Percentiles rank a stretch among this genome's conserved stretches.
phyloP scores from a whole-genome alignment of 2,329 filamentous ascomycete genomes.

The Colletotrichum tropicale region DNA sequence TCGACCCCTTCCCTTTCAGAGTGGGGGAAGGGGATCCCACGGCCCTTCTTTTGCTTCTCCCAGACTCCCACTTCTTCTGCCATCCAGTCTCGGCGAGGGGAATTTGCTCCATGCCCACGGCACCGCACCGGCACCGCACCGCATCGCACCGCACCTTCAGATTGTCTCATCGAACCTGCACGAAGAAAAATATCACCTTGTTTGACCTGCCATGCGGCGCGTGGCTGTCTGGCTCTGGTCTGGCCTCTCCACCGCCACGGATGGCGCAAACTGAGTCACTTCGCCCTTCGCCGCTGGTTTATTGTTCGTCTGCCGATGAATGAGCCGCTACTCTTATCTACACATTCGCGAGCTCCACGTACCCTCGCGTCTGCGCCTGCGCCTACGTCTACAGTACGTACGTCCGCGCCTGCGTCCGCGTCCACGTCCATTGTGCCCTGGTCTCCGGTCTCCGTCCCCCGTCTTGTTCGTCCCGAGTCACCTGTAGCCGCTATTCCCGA shows the following conservation, averaged over 20 bases:
- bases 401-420: background rate
- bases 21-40: background rate
- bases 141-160: background rate
- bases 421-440: background rate
- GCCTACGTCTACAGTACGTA: background rate
- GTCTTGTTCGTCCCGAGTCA: background rate
- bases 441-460: background rate
- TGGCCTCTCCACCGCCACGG: background rate
- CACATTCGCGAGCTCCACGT: background rate
- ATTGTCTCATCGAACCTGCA: conserved; percentile 4
- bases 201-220: background rate
- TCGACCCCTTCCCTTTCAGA: background rate
- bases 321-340: background rate
- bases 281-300: background rate
- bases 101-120: background rate
- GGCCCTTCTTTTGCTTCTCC: background rate
- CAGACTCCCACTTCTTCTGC: background rate
- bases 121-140: background rate
- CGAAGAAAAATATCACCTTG: background rate
- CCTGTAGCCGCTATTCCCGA: background rate
- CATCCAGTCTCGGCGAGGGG: background rate
- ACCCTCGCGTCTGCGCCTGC: background rate
- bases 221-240: background rate
- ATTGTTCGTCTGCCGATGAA: background rate
- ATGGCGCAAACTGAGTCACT: background rate